A percentile compares a stretch with the other conserved stretches of the same genome.
Evolutionary conservation across 139 green algal species (phyloP).

Genomic region (Volvox reticuliferus): DNA sequence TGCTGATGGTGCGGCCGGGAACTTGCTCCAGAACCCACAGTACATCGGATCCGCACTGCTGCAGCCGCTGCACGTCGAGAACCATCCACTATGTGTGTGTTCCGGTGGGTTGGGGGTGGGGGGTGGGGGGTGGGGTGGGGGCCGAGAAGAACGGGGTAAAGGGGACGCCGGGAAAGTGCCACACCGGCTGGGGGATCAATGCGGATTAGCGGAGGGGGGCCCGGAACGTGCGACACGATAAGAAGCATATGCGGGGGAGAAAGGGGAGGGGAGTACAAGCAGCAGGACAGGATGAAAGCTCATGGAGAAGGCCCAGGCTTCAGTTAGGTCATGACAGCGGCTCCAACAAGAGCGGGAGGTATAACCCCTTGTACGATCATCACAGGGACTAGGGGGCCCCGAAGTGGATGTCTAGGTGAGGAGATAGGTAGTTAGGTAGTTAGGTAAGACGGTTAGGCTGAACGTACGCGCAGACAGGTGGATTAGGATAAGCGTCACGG

Average conservation of each 20-base stretch:
- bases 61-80: constrained; percentile 28
- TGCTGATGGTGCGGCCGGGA: constrained; percentile 43
- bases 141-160: too few relatives aligned
- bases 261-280: background rate
- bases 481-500: too few relatives aligned
- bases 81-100: constrained; percentile 58
- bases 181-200: too few relatives aligned
- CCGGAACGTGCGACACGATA: background rate
- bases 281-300: background rate
- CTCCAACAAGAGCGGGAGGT: too few relatives aligned
- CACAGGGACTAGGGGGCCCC: too few relatives aligned
- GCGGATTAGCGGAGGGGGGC: background rate
- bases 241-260: background rate
- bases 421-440: too few relatives aligned
- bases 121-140: background rate
- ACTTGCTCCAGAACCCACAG: constrained; percentile 85
- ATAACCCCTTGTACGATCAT: too few relatives aligned
- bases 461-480: too few relatives aligned
- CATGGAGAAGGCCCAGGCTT: background rate
- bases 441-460: too few relatives aligned
- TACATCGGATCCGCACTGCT: constrained; percentile 54
- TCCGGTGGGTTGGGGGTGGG: background rate
- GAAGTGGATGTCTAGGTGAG: too few relatives aligned
- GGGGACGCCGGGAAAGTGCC: too few relatives aligned
- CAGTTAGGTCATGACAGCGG: too few relatives aligned